Percentiles rank a stretch among this genome's conserved stretches.
These are phyloP conservation scores for Ogataea trehaloabstinens DNA, from an alignment of 805 yeast genomes.

Conservation along the genomic window DNA sequence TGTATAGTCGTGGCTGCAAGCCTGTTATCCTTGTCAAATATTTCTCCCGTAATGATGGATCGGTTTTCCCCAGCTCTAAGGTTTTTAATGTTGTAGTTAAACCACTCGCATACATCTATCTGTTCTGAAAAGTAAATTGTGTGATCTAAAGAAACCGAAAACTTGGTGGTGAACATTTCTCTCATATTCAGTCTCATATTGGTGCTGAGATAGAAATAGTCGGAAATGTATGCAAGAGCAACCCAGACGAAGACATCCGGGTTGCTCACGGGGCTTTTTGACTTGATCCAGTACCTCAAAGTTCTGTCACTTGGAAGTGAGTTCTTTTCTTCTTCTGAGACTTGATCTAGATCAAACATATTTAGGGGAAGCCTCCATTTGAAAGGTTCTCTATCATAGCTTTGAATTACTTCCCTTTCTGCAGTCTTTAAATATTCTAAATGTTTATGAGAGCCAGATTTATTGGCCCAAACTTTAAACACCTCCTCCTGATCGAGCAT, in stretches of 20 bases:
- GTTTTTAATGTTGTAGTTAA: constrained; percentile 46
- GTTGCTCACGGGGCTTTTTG: constrained; percentile 23
- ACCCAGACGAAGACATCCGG: constrained; percentile 45
- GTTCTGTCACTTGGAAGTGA: constrained; percentile 23
- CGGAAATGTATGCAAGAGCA: constrained; percentile 59
- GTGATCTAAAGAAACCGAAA: constrained; percentile 66
- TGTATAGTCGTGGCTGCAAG: constrained; percentile 62
- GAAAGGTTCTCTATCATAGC: constrained; percentile 33
- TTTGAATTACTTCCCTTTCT: constrained; percentile 19
- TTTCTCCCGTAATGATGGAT: constrained; percentile 56
- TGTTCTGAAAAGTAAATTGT: constrained; percentile 61
- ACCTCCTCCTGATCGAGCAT: constrained; percentile 28
- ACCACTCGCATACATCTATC: constrained; percentile 44
- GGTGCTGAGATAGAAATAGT: constrained; percentile 51
- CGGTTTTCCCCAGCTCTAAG: constrained; percentile 51
- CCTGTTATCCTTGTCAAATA: constrained; percentile 47
- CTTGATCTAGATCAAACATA: constrained; percentile 30
- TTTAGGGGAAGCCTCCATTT: constrained; percentile 32
- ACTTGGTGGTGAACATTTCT: constrained; percentile 43
- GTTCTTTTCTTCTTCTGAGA: constrained; percentile 18
- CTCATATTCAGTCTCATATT: constrained; percentile 50
- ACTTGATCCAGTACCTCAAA: constrained; percentile 32
- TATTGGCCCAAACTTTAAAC: constrained; percentile 29
- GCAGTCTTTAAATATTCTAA: constrained; percentile 24
- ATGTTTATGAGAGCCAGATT: constrained; percentile 20